Conservation (phyloP, 2,329 filamentous ascomycete species). For the Emergomyces orientalis region DNA sequence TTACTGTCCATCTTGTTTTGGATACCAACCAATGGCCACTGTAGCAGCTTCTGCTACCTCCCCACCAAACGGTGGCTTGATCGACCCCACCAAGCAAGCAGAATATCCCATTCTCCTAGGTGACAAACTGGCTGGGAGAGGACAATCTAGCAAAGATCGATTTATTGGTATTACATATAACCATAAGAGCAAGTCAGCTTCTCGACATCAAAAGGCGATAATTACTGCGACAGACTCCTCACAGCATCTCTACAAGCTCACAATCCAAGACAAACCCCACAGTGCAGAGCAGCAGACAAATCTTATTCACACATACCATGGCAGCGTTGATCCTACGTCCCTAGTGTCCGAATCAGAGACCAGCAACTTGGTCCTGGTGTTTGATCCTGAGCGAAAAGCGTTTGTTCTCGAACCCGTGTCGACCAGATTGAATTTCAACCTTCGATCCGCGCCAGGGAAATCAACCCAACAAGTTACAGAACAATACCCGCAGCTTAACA, state of each 20-base stretch:
- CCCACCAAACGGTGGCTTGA: slow-evolving; percentile 27
- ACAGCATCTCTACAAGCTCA: slow-evolving; percentile 32
- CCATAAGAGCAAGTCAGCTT: slow-evolving; percentile 36
- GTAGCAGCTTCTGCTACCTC: slow-evolving; percentile 10
- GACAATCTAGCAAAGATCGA: slow-evolving; percentile 16
- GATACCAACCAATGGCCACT: slow-evolving; percentile 10
- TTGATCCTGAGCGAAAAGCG: slow-evolving; percentile 62
- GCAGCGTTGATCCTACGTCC: slow-evolving; percentile 31
- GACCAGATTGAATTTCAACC: slow-evolving; percentile 80
- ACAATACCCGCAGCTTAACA: slow-evolving; percentile 56
- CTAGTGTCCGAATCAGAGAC: slow-evolving; percentile 22
- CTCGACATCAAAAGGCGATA: slow-evolving; percentile 30
- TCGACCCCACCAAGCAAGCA: slow-evolving; percentile 38
- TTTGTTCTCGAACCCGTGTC: slow-evolving; percentile 76
- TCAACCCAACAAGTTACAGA: slow-evolving; percentile 55
- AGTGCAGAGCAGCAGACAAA: slow-evolving; percentile 32
- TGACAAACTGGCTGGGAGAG: slow-evolving; percentile 30
- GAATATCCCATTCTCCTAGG: slow-evolving; percentile 41
- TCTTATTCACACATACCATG: slow-evolving; percentile 33
- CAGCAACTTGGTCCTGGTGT: slow-evolving; percentile 51
- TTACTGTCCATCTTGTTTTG: neutral
- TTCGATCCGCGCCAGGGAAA: slow-evolving; percentile 60
- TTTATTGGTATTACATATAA: slow-evolving; percentile 39
- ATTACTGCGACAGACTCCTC: slow-evolving; percentile 28
- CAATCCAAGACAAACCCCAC: slow-evolving; percentile 34